Conservation (phyloP, 192 early-diverging fungal genomes). For the Umbelopsis isabellina region DNA sequence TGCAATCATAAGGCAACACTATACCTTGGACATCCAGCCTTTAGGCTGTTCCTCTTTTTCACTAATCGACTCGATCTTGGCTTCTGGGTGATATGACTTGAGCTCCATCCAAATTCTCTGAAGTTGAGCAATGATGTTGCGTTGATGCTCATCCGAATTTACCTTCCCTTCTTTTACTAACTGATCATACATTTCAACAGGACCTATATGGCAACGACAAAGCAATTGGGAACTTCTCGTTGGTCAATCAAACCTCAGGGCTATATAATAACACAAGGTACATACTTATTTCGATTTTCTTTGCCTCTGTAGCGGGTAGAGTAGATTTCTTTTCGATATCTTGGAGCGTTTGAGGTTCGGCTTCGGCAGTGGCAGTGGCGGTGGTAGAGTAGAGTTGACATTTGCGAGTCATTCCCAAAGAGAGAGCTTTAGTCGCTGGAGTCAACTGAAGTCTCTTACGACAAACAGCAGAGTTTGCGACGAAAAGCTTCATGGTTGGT, state of each 20-base stretch:
- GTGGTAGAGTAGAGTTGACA: not conserved
- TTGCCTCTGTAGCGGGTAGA: not conserved
- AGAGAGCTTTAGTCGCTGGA: not conserved
- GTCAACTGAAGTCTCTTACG: not conserved
- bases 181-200: conserved; percentile 20
- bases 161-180: conserved; percentile 23
- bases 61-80: not conserved
- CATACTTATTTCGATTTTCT: not conserved
- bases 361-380: not conserved
- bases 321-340: not conserved
- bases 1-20: not conserved
- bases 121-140: conserved; percentile 26
- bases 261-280: not conserved
- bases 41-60: not conserved
- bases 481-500: not conserved
- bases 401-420: not conserved
- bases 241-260: not conserved
- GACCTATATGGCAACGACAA: not conserved
- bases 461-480: not conserved
- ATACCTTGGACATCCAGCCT: conserved; percentile 8
- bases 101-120: conserved; percentile 29
- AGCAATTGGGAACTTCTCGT: not conserved
- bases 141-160: conserved; percentile 27
- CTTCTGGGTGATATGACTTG: conserved; percentile 22
- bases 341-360: not conserved